phyloP scores from a whole-genome alignment of 805 yeast genomes.

The Starmerella scarabaei region DNA sequence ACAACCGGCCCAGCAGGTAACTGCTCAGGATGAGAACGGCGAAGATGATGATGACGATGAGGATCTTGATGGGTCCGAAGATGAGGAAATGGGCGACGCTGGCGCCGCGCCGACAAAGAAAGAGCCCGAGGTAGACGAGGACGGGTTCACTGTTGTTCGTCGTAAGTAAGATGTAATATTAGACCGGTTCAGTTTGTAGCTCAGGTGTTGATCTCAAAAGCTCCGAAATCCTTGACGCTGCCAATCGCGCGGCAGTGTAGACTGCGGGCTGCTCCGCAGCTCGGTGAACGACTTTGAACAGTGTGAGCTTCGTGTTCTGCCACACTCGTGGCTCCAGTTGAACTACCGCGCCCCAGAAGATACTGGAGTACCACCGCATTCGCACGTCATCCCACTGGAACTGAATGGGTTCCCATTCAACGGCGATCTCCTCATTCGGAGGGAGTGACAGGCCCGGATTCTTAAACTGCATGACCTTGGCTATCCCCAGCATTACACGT shows the following conservation, averaged over 20 bases:
- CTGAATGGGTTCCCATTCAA: conserved; percentile 33
- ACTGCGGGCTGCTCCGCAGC: not conserved
- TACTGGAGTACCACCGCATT: conserved; percentile 63
- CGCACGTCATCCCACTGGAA: conserved; percentile 53
- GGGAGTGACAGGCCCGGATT: not conserved
- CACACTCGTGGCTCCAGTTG: conserved; percentile 29
- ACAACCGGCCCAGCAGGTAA: conserved; percentile 37
- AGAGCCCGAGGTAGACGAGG: conserved; percentile 77
- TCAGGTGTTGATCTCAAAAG: too few relatives aligned
- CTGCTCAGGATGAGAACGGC: conserved; percentile 41
- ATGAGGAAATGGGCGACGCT: conserved; percentile 31
- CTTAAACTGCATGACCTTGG: not conserved
- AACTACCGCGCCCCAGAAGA: conserved; percentile 50
- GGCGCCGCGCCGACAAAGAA: conserved; percentile 31
- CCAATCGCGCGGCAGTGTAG: not conserved
- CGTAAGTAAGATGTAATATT: not conserved
- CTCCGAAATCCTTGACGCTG: not conserved
- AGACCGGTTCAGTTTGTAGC: too few relatives aligned
- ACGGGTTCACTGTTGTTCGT: conserved; percentile 83
- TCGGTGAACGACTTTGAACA: conserved; percentile 37
- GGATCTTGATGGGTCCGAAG: conserved; percentile 24
- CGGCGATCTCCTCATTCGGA: not conserved
- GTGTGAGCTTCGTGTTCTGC: conserved; percentile 37
- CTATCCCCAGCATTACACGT: not conserved
- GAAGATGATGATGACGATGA: conserved; percentile 36